These are phyloP conservation scores for Diaporthe ampelina DNA, from an alignment of 2,329 filamentous ascomycete genomes.

Conservation along the genomic window DNA sequence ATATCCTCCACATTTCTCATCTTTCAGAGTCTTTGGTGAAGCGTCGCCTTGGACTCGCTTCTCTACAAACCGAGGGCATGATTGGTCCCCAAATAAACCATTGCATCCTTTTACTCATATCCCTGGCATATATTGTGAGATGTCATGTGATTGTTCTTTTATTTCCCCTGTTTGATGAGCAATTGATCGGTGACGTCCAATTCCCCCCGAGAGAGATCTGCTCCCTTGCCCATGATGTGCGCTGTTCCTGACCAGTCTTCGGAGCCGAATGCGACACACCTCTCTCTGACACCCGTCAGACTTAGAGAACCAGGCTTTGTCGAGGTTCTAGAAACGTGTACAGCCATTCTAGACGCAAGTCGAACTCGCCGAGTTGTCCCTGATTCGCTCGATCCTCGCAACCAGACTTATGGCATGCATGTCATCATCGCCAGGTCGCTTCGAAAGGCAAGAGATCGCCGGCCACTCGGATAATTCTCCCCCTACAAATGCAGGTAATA, in stretches of 20 bases:
- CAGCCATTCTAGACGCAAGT: neutral
- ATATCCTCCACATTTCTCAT: neutral
- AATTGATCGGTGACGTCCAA: no score
- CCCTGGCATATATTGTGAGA: neutral
- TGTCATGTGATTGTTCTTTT: neutral
- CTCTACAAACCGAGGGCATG: neutral
- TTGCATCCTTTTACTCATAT: neutral
- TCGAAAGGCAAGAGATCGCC: neutral
- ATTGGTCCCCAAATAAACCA: neutral
- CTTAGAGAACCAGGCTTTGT: neutral
- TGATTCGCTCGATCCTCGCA: slow-evolving; percentile 25
- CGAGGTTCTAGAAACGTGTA: neutral
- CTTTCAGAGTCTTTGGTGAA: neutral
- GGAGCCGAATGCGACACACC: neutral
- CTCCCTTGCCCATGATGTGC: neutral
- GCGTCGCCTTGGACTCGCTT: neutral
- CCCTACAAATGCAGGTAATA: neutral
- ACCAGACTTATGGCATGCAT: slow-evolving; percentile 6
- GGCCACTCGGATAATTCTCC: slow-evolving; percentile 3
- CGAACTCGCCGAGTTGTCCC: neutral
- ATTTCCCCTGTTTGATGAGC: no score
- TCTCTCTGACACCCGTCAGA: neutral
- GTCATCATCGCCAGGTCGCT: slow-evolving; percentile 22
- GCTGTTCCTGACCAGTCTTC: neutral
- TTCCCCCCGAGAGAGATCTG: neutral